phyloP scores from a whole-genome alignment of 1,284 basidiomycete genomes.

The Tilletiopsis washingtonensis region DNA sequence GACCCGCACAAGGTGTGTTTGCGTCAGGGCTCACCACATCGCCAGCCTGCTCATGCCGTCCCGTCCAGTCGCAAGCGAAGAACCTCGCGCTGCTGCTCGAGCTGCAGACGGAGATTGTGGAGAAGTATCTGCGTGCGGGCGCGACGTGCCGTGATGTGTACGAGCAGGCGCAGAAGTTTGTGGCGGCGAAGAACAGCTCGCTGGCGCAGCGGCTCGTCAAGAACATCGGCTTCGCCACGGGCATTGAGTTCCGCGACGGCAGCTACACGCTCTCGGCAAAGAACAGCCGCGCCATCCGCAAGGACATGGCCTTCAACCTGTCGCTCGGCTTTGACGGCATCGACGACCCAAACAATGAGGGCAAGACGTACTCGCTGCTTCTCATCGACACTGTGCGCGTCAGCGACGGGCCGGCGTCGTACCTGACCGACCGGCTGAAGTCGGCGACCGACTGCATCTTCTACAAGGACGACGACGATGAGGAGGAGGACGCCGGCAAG shows the following conservation, averaged over 20 bases:
- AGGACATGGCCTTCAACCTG: conserved; percentile 79
- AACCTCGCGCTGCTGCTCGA: conserved; percentile 69
- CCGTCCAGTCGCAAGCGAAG: conserved; percentile 54
- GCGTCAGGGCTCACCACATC: no score
- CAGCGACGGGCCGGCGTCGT: conserved; percentile 56
- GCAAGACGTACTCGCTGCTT: conserved; percentile 81
- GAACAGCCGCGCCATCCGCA: conserved; percentile 63
- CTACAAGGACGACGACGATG: conserved; percentile 50
- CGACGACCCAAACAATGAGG: conserved; percentile 56
- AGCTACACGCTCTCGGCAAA: conserved; percentile 74
- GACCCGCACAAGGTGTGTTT: conserved; percentile 82
- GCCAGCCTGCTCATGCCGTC: no score
- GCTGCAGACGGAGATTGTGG: conserved; percentile 68
- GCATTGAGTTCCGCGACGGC: conserved; percentile 82
- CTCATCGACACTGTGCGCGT: conserved; percentile 82
- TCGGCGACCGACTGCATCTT: conserved; percentile 61
- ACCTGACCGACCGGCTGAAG: conserved; percentile 77
- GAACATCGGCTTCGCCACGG: conserved; percentile 71
- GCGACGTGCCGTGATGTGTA: conserved; percentile 70
- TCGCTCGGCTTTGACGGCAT: conserved; percentile 77
- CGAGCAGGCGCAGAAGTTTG: conserved; percentile 63
- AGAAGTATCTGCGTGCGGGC: conserved; percentile 69
- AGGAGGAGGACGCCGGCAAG: conserved; percentile 23
- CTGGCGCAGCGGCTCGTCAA: conserved; percentile 79
- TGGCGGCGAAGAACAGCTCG: conserved; percentile 70